These are phyloP conservation scores for Yamadazyma sp. DNA, from an alignment of 1,139 yeast species.

Conservation along the genomic window DNA sequence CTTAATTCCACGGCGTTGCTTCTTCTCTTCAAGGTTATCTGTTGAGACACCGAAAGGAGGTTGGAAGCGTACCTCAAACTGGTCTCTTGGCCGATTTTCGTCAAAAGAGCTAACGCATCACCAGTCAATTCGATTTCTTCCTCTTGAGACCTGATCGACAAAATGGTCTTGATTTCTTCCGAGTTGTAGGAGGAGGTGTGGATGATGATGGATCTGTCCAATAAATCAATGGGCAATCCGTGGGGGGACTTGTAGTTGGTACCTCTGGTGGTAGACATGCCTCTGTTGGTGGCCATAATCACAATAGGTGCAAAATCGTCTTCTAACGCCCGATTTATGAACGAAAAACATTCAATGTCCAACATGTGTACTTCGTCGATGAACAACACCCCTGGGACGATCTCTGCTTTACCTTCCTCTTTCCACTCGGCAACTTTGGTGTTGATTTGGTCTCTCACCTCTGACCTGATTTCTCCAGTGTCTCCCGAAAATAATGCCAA, in stretches of 20 bases:
- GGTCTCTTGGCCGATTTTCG: slow-evolving; percentile 91
- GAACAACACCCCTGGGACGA: slow-evolving; percentile 96
- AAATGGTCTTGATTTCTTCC: slow-evolving; percentile 82
- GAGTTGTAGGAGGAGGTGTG: slow-evolving; percentile 76
- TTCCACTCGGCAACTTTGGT: slow-evolving; percentile 98
- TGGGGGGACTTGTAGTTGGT: slow-evolving; percentile 94
- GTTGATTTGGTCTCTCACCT: slow-evolving; percentile 95
- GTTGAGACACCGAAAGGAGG: slow-evolving; percentile 84
- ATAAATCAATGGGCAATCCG: slow-evolving; percentile 90
- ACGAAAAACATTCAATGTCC: slow-evolving; percentile 95
- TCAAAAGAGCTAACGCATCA: slow-evolving; percentile 85
- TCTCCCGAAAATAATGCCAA: slow-evolving; percentile 95
- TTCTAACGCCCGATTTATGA: slow-evolving; percentile 92
- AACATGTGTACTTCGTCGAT: slow-evolving; percentile 99
- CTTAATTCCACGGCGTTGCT: slow-evolving; percentile 67
- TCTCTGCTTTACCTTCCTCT: slow-evolving; percentile 98
- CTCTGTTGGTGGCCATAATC: slow-evolving; percentile 98
- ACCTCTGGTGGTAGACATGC: slow-evolving; percentile 88
- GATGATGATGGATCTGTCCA: slow-evolving; percentile 91
- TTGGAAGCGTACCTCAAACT: slow-evolving; percentile 92
- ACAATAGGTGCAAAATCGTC: slow-evolving; percentile 97
- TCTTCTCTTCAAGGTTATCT: slow-evolving; percentile 81
- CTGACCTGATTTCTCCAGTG: slow-evolving; percentile 95
- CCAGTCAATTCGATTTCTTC: slow-evolving; percentile 86
- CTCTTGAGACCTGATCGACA: slow-evolving; percentile 90